Evolutionary conservation across 2,329 filamentous ascomycete genomes (phyloP).

Genomic region (Clathrospora elynae): DNA sequence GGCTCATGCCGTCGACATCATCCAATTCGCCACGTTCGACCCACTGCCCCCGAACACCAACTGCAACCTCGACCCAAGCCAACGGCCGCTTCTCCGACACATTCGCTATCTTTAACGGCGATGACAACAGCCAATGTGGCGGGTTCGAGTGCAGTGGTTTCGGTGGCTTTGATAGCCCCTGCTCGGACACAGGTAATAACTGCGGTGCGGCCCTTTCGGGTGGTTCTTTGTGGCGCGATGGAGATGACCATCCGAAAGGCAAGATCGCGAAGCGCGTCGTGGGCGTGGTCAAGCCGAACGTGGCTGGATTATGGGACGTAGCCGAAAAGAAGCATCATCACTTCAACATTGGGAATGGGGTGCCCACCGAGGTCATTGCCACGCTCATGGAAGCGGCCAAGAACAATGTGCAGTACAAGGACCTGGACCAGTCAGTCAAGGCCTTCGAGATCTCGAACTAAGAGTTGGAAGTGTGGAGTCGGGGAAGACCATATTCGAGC

Average conservation of each 20-base stretch:
- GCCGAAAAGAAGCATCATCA: background rate
- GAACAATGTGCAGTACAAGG: background rate
- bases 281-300: background rate
- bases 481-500: too few species aligned
- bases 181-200: background rate
- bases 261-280: background rate
- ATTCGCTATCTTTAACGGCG: slow-evolving; percentile 1
- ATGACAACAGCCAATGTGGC: background rate
- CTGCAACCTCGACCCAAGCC: slow-evolving; percentile 1
- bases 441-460: background rate
- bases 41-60: background rate
- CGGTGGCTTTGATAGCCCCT: background rate
- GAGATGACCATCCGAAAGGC: background rate
- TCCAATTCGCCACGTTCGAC: background rate
- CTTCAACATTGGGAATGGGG: background rate
- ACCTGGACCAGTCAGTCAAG: background rate
- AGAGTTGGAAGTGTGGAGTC: too few species aligned
- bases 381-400: background rate
- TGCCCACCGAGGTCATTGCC: background rate
- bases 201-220: background rate
- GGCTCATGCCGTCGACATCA: slow-evolving; percentile 1
- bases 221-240: background rate
- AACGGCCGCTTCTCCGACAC: background rate
- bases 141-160: background rate
- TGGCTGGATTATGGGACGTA: background rate